Conservation (phyloP, 176 grass and related monocot genomes). For the Phoenix dactylifera region DNA sequence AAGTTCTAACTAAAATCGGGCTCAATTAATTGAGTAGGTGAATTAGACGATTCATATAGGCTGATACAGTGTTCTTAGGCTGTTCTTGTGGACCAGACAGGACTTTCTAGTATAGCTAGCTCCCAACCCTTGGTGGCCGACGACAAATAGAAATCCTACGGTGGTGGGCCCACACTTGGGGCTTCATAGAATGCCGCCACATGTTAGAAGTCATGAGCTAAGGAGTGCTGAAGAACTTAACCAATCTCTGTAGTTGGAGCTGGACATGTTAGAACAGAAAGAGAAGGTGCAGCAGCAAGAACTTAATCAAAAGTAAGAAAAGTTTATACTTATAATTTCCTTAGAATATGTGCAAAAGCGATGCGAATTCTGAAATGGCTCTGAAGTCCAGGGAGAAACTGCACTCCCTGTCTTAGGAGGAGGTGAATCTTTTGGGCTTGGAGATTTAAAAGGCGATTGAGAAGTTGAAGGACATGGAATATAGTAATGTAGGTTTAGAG, state of each 20-base stretch:
- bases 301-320: conserved; percentile 43
- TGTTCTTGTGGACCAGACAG: no score
- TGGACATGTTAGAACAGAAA: conserved; percentile 51
- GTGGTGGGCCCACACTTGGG: no score
- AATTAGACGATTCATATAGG: no score
- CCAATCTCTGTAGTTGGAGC: conserved; percentile 38
- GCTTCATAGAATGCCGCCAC: no score
- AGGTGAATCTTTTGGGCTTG: conserved; percentile 35
- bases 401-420: conserved; percentile 34
- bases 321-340: conserved; percentile 39
- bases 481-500: conserved; percentile 39
- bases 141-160: no score
- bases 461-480: conserved; percentile 39
- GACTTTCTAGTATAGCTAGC: no score
- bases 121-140: no score
- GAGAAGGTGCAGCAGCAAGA: conserved; percentile 54
- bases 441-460: conserved; percentile 40
- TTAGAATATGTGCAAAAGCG: conserved; percentile 43
- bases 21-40: no score
- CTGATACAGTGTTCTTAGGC: no score
- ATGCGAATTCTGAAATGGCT: conserved; percentile 46
- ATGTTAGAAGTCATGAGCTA: conserved; percentile 37
- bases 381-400: conserved; percentile 35
- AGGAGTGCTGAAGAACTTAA: conserved; percentile 56
- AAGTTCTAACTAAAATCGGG: no score